These are phyloP conservation scores for Acanthamoeba rhysodes DNA, from an alignment of 208 protist genomes.

Conservation along the genomic window DNA sequence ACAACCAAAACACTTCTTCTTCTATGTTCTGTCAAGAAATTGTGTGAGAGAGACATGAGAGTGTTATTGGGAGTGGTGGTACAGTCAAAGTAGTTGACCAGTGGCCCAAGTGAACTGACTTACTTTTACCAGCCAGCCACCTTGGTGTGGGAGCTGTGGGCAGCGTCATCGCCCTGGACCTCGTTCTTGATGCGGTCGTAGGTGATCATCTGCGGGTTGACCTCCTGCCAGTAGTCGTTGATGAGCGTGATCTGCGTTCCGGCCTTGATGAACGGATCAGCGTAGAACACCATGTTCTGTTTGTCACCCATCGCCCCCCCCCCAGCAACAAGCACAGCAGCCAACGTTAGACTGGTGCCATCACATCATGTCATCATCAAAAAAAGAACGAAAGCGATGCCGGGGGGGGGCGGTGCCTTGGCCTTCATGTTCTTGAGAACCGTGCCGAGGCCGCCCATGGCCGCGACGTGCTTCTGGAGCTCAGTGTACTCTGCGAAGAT, in stretches of 20 bases:
- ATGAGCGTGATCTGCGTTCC: conserved; percentile 57
- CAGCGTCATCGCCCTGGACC: conserved; percentile 4
- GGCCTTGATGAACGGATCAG: conserved; percentile 55
- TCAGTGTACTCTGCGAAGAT: conserved; percentile 10
- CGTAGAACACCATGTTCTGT: conserved; percentile 74
- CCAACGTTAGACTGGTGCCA: no score
- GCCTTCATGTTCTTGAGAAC: conserved; percentile 71
- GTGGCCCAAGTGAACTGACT: no score
- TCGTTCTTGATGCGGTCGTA: conserved; percentile 47
- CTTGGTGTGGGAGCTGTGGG: conserved; percentile 53
- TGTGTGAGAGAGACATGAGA: no score
- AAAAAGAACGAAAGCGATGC: background rate
- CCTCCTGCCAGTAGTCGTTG: conserved; percentile 69
- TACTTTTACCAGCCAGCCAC: conserved; percentile 71
- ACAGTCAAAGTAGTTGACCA: no score
- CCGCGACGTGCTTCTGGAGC: conserved; percentile 45
- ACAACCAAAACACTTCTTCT: no score
- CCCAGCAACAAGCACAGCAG: background rate
- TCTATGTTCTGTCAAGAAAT: no score
- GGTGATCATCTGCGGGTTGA: conserved; percentile 69
- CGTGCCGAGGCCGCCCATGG: conserved; percentile 67
- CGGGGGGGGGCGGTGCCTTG: background rate
- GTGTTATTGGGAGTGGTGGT: no score
- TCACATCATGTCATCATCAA: background rate
- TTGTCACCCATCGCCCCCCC: background rate